These are phyloP conservation scores for Botrytis sinoallii DNA, from an alignment of 2,329 filamentous ascomycete species.

Conservation along the genomic window DNA sequence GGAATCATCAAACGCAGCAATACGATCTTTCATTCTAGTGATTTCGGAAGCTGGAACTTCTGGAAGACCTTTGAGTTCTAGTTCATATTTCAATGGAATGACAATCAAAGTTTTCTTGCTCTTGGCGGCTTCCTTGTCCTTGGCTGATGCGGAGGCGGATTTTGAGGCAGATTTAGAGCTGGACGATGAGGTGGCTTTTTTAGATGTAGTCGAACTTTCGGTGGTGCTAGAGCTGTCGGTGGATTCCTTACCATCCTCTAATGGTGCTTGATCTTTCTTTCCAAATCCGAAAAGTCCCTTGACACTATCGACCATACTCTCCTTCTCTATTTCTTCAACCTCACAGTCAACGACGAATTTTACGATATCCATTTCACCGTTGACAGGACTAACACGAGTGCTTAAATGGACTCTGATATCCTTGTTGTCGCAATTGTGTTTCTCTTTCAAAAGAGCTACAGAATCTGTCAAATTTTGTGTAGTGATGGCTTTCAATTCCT, in stretches of 20 bases:
- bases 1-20: slow-evolving; percentile 81
- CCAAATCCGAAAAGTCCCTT: slow-evolving; percentile 97
- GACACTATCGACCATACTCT: slow-evolving; percentile 84
- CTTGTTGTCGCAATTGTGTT: slow-evolving; percentile 66
- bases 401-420: slow-evolving; percentile 79
- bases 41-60: slow-evolving; percentile 33
- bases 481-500: slow-evolving; percentile 61
- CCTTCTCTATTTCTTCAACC: slow-evolving; percentile 67
- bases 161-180: slow-evolving; percentile 43
- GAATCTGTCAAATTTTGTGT: slow-evolving; percentile 85
- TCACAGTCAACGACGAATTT: slow-evolving; percentile 83
- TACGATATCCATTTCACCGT: slow-evolving; percentile 76
- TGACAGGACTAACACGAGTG: slow-evolving; percentile 66
- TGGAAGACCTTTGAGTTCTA: slow-evolving; percentile 32
- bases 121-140: slow-evolving; percentile 33
- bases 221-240: slow-evolving; percentile 45
- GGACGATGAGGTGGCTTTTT: slow-evolving; percentile 42
- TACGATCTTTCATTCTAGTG: slow-evolving; percentile 51
- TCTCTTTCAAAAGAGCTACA: slow-evolving; percentile 73
- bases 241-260: slow-evolving; percentile 59
- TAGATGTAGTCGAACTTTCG: slow-evolving; percentile 48
- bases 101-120: slow-evolving; percentile 35
- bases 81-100: slow-evolving; percentile 35
- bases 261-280: slow-evolving; percentile 73
- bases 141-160: slow-evolving; percentile 34